Evolutionary conservation across 2,329 filamentous ascomycete species (phyloP), one percentile per base, ranked within the genome.

Genomic region (Grosmannia huntii): DNA sequence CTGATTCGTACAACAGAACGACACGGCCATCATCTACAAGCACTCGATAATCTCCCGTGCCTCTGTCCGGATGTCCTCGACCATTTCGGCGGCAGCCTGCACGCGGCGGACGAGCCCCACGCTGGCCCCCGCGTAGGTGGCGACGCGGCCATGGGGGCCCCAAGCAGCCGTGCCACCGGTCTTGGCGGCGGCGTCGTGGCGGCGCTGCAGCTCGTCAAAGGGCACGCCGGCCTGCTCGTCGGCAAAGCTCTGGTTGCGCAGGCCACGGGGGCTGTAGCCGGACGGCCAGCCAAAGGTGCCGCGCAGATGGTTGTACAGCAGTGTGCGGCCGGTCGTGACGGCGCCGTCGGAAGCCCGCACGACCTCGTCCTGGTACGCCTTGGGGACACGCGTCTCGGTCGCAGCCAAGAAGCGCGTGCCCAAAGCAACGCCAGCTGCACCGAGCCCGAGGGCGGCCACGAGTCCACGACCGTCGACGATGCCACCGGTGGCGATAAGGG

Each of bases 401-500:
- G 71, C 64, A 0, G 81, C 82, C 0, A 87, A 74, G 59, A 86
- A 83, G 9, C 83, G 74, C 0, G 85, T 87, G 0, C 85, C 85
- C 72, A 88, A 75, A 0, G 75, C 80, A 0, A 77, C 74, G 0
- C 80, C 84, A 0, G 70, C 67, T 1, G 80, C 78, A 0, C 81
- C 80, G 0, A 85, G 68, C 1, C 75, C 71, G 60, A 85, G 61
- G 2, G 78, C 77, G 2, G 81, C 81, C 2, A 79, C 77, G 1
- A 77, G 77, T 0, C 79, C 78, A 44, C 79, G 72, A 1, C 76
- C 76, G 59, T 84, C 77, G 6, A 73, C 73, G 57, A 86, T 80
- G 0, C 83, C 83, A 2, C 83, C 83, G 4, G 83, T 79, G 5
- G 80, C 83, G 4, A 84, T 65, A 0, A 85, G 65, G 4, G 65